Conservation (phyloP, 2,329 filamentous ascomycete species). For the Calonectria multiphialidica region DNA sequence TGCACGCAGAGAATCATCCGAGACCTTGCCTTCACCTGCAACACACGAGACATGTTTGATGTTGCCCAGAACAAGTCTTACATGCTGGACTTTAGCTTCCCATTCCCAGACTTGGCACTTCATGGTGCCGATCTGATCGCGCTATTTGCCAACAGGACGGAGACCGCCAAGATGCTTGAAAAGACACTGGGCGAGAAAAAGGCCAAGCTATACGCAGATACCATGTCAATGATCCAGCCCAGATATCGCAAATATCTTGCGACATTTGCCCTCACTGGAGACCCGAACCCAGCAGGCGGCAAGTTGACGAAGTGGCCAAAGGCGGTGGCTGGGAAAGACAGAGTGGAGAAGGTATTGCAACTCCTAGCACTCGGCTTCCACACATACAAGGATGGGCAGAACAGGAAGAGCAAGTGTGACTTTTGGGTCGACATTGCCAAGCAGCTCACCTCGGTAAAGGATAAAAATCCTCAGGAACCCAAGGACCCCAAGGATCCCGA, state of each 20-base stretch:
- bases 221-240: not conserved
- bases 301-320: not conserved
- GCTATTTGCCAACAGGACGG: not conserved
- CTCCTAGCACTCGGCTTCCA: not conserved
- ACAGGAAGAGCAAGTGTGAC: not conserved
- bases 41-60: conserved; percentile 22
- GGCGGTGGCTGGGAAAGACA: not conserved
- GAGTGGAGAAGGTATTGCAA: not conserved
- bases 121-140: conserved; percentile 19
- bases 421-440: conserved; percentile 5
- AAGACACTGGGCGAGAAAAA: not conserved
- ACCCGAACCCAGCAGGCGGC: not conserved
- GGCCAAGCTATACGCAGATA: not conserved
- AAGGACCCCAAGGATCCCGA: no score
- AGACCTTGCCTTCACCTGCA: conserved; percentile 28
- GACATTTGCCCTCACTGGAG: not conserved
- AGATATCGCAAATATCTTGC: not conserved
- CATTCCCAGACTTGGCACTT: not conserved
- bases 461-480: not conserved
- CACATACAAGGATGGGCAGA: not conserved
- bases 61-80: conserved; percentile 10
- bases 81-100: conserved; percentile 27
- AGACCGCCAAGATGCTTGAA: not conserved
- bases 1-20: conserved; percentile 10
- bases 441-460: not conserved